Base-by-base conservation (phyloP, 2,329 filamentous ascomycete species). In the Lasiodiplodia gonubiensis region DNA sequence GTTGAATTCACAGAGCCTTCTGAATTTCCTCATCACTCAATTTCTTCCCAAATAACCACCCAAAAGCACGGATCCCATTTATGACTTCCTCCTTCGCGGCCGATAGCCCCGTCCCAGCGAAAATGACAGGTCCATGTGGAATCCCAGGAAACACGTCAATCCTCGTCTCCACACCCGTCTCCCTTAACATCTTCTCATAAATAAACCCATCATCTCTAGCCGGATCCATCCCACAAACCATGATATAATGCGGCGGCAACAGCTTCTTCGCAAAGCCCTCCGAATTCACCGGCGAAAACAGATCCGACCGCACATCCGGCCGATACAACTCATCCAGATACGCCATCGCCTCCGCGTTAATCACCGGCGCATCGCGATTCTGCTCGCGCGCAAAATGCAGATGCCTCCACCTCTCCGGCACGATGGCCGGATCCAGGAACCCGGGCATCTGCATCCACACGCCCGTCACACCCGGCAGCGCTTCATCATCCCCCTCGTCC, bases 181-280 rank as follows among this genome's bases (percentile, higher is more conserved):
- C 69, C 33, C 68, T 48, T 30, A 71, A 27, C 55, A 68, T 55
- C 54, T 61, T 59, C 46, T 69, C 68, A n/a, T 64, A 68, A 12
- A 67, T 27, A 39, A 71, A 54, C 27, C 33, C 68, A 23, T 69
- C 64, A 42, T 71, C 70, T 35, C 70, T 60, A 18, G 68, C 27
- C 27, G 61, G 64, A 64, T 69, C 69, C 52, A 66, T 53, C 16
- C 70, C 69, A 30, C 69, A 70, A 1, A 69, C 66, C 61, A 68
- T 65, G 42, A 71, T 53, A 27, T 59, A 70, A 27, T 49, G 18
- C 21, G 57, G 64, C 25, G 70, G 69, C 39, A 70, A 48, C 30
- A 18, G 46, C 55, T 21, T 18, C 37, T 23, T 52, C 42, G 11
- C 39, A 14, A 51, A 63, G 10, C 59, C 46, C 46, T 52, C 59